Conservation (phyloP, 163 green algal species). For the Chlorella variabilis region DNA sequence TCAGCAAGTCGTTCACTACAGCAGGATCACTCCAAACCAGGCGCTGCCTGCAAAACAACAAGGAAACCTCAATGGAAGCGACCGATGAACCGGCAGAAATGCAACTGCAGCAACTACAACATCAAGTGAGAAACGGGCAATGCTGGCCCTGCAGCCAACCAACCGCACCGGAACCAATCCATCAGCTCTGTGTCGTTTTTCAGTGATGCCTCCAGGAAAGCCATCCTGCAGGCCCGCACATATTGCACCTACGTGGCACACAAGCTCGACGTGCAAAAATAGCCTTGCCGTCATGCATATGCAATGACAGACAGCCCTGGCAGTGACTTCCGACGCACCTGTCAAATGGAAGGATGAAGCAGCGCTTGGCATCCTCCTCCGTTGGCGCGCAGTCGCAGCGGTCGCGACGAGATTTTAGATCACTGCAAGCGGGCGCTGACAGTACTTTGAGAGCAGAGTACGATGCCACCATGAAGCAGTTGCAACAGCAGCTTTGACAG, state of each 20-base stretch:
- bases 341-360: slow-evolving; percentile 92
- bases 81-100: neutral
- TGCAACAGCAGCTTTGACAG: too few species aligned
- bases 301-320: too few species aligned
- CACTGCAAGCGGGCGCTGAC: slow-evolving; percentile 24
- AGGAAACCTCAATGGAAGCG: neutral
- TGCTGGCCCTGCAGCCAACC: too few species aligned
- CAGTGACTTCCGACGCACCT: too few species aligned
- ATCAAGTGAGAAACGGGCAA: too few species aligned
- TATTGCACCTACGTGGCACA: too few species aligned
- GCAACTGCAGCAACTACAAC: neutral
- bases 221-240: slow-evolving; percentile 67
- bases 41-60: slow-evolving; percentile 13
- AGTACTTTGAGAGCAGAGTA: too few species aligned
- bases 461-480: too few species aligned
- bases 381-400: slow-evolving; percentile 85
- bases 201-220: slow-evolving; percentile 78
- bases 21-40: slow-evolving; percentile 69
- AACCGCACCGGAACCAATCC: slow-evolving; percentile 79
- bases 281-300: too few species aligned
- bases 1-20: slow-evolving; percentile 66
- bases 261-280: too few species aligned
- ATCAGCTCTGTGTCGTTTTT: slow-evolving; percentile 72
- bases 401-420: slow-evolving; percentile 81
- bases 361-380: slow-evolving; percentile 82